Evolutionary conservation across 1,284 basidiomycete species (phyloP).

Genomic region (Sporisorium reilianum): DNA sequence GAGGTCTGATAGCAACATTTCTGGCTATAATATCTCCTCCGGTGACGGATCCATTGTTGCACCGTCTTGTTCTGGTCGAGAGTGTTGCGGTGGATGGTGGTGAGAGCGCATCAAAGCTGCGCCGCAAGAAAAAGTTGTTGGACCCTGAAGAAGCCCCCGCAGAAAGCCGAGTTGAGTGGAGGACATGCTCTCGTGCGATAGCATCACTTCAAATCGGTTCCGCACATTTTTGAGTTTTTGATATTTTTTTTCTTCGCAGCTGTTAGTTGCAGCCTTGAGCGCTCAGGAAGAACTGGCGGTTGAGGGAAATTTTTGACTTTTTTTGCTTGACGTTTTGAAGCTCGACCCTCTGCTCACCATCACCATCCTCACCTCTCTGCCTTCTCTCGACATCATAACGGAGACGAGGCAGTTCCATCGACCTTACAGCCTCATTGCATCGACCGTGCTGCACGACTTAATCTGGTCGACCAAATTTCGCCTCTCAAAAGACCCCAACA

Average conservation of each 20-base stretch:
- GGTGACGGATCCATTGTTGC: too few species aligned
- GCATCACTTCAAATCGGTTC: constrained; percentile 20
- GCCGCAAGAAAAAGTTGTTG: neutral
- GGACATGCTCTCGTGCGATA: constrained; percentile 26
- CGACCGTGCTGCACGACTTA: neutral
- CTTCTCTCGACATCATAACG: neutral
- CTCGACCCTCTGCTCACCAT: constrained; percentile 1
- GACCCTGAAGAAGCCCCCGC: constrained; percentile 8
- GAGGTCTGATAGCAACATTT: constrained; percentile 47
- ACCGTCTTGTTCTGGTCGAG: too few species aligned
- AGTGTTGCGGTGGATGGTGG: neutral
- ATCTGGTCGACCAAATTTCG: neutral
- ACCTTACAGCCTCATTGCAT: neutral
- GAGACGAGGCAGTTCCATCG: neutral
- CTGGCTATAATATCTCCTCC: too few species aligned
- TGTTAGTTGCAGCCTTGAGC: neutral
- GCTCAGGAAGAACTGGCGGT: constrained; percentile 19
- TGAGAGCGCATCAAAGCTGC: neutral
- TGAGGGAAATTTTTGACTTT: constrained; percentile 47
- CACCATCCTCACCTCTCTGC: constrained; percentile 5
- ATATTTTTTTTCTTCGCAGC: constrained; percentile 1
- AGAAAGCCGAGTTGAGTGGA: constrained; percentile 1
- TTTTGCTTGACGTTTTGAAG: too few species aligned
- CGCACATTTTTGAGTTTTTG: constrained; percentile 5
- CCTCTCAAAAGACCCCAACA: neutral